A percentile compares a stretch with the other conserved stretches of the same genome.
phyloP scores from a whole-genome alignment of 2,329 filamentous ascomycete species.

The Colletotrichum tropicicola region DNA sequence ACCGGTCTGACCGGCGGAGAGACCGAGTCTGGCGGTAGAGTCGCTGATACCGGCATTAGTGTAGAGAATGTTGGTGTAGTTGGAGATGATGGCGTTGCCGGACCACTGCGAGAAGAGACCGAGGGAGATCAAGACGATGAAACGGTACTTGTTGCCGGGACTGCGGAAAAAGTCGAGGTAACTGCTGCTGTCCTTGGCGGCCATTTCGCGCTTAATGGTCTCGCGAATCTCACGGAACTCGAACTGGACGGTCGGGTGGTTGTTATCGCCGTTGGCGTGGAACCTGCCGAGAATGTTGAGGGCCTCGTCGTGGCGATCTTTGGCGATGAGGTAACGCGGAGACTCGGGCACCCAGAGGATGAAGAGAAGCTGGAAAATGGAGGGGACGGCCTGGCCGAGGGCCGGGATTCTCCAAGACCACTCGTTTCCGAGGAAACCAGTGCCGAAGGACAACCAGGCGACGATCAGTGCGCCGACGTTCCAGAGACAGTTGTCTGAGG shows the following conservation, averaged over 20 bases:
- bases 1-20: slow-evolving; percentile 56
- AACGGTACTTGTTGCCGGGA: slow-evolving; percentile 64
- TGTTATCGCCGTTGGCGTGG: slow-evolving; percentile 41
- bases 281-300: slow-evolving; percentile 44
- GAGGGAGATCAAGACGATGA: slow-evolving; percentile 61
- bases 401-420: slow-evolving; percentile 63
- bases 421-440: slow-evolving; percentile 52
- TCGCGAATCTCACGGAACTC: slow-evolving; percentile 69
- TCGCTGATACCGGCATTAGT: slow-evolving; percentile 59
- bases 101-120: slow-evolving; percentile 69
- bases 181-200: slow-evolving; percentile 53
- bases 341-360: slow-evolving; percentile 60
- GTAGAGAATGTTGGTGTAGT: slow-evolving; percentile 65
- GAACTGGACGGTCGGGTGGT: slow-evolving; percentile 63
- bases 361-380: slow-evolving; percentile 56
- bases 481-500: slow-evolving; percentile 58
- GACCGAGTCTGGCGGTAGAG: slow-evolving; percentile 52
- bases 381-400: slow-evolving; percentile 58
- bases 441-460: slow-evolving; percentile 60
- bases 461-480: slow-evolving; percentile 57
- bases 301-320: slow-evolving; percentile 46
- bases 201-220: slow-evolving; percentile 61
- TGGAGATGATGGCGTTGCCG: slow-evolving; percentile 67
- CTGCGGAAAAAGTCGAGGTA: slow-evolving; percentile 65
- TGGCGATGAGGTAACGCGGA: slow-evolving; percentile 50